These are phyloP conservation scores for Trypanosoma vivax DNA, from an alignment of 208 protist species.

Conservation along the genomic window DNA sequence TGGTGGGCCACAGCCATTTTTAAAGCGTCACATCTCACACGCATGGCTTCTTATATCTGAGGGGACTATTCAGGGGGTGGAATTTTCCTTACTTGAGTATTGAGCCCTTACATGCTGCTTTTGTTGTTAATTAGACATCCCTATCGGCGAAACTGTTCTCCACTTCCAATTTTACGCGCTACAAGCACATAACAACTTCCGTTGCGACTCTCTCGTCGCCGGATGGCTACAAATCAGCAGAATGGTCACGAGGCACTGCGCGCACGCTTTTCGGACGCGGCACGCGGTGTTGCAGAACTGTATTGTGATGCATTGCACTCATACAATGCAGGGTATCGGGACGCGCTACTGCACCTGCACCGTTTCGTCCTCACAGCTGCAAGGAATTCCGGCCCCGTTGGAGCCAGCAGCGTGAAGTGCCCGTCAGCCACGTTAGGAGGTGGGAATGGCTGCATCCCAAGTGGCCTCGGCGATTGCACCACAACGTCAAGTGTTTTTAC, in stretches of 20 bases:
- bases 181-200: too few relatives aligned
- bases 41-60: too few relatives aligned
- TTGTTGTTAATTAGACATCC: too few relatives aligned
- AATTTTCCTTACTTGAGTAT: too few relatives aligned
- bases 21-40: too few relatives aligned
- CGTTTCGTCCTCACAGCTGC: conserved; percentile 31
- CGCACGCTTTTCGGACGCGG: conserved; percentile 33
- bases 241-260: conserved; percentile 25
- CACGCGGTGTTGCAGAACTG: conserved; percentile 39
- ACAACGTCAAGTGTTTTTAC: background rate
- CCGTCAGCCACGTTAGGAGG: background rate
- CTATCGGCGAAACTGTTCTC: too few relatives aligned
- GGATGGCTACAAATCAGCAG: conserved; percentile 8
- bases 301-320: conserved; percentile 42
- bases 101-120: too few relatives aligned
- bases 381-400: background rate
- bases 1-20: too few relatives aligned
- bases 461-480: background rate
- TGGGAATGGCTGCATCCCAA: background rate
- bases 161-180: too few relatives aligned
- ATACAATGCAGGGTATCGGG: conserved; percentile 50
- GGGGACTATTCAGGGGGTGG: too few relatives aligned
- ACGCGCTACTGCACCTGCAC: conserved; percentile 41
- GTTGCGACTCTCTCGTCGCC: too few relatives aligned
- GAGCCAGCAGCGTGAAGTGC: background rate